phyloP scores from a whole-genome alignment of 495 filamentous ascomycete species.

The Penicillium canescens region DNA sequence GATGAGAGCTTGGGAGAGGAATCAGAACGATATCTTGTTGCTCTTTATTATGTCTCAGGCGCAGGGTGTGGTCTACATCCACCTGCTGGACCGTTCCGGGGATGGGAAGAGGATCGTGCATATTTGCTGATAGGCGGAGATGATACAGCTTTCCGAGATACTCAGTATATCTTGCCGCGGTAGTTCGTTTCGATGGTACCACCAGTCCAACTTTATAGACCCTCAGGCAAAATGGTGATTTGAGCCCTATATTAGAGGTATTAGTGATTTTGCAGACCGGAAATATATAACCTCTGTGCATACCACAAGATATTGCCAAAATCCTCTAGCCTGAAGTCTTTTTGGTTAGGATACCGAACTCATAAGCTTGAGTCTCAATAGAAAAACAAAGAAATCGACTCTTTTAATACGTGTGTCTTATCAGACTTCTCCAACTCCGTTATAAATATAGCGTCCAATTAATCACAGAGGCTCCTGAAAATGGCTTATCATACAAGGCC shows the following conservation, averaged over 20 bases:
- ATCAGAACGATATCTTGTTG: conserved; percentile 43
- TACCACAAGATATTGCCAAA: no score
- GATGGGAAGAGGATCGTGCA: conserved; percentile 9
- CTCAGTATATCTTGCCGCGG: background rate
- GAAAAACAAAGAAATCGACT: background rate
- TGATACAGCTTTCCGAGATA: background rate
- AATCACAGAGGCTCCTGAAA: background rate
- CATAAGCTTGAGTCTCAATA: background rate
- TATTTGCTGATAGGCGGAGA: background rate
- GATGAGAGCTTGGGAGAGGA: conserved; percentile 43
- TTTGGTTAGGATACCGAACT: background rate
- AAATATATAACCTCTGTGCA: no score
- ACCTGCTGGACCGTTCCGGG: conserved; percentile 43
- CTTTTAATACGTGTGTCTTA: background rate
- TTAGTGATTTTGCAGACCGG: no score
- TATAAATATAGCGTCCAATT: background rate
- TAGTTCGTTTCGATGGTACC: background rate
- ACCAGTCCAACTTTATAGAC: no score
- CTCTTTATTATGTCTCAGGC: conserved; percentile 23
- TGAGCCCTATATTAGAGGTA: no score
- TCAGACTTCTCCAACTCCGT: background rate
- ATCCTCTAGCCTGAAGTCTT: background rate
- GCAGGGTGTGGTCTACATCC: conserved; percentile 30
- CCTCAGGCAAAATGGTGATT: no score
- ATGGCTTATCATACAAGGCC: background rate